These are phyloP conservation scores for Verticillium dahliae DNA, from an alignment of 2,329 filamentous ascomycete species.

Conservation along the genomic window DNA sequence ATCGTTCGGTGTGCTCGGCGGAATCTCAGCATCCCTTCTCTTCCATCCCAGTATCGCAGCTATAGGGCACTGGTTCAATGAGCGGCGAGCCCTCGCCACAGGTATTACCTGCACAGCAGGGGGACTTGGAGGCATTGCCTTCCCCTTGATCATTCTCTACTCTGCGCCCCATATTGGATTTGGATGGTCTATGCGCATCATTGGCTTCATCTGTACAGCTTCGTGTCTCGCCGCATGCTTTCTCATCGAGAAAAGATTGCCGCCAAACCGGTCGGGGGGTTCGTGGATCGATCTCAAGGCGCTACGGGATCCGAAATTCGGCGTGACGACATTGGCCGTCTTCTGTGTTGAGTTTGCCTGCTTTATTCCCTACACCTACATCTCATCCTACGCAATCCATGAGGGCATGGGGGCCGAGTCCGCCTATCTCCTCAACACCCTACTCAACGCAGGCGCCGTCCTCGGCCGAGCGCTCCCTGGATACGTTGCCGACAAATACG, in stretches of 20 bases:
- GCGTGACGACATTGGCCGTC: constrained; percentile 43
- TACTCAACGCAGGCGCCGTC: constrained; percentile 63
- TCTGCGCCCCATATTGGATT: constrained; percentile 20
- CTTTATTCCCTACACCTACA: constrained; percentile 62
- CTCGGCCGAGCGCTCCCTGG: constrained; percentile 64
- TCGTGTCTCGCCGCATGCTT: constrained; percentile 19
- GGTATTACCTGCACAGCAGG: constrained; percentile 63
- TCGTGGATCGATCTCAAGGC: constrained; percentile 42
- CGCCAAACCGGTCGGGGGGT: constrained; percentile 36
- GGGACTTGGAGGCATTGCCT: constrained; percentile 50
- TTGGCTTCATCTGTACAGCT: constrained; percentile 19
- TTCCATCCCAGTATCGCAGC: constrained; percentile 63
- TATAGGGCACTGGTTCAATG: constrained; percentile 63
- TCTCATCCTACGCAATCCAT: constrained; percentile 55
- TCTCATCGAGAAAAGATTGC: constrained; percentile 35
- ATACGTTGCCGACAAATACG: constrained; percentile 59
- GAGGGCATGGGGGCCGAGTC: constrained; percentile 47
- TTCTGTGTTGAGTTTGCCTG: constrained; percentile 56
- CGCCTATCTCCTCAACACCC: constrained; percentile 60
- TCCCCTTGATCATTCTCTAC: constrained; percentile 26
- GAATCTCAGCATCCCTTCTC: constrained; percentile 58
- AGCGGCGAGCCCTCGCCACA: constrained; percentile 58
- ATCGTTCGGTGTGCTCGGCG: constrained; percentile 60
- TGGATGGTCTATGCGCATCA: constrained; percentile 21
- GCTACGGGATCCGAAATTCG: constrained; percentile 42